A percentile compares a stretch with the other conserved stretches of the same genome.
phyloP scores from a whole-genome alignment of 2,329 filamentous ascomycete genomes.

The Ilyonectria sp. region DNA sequence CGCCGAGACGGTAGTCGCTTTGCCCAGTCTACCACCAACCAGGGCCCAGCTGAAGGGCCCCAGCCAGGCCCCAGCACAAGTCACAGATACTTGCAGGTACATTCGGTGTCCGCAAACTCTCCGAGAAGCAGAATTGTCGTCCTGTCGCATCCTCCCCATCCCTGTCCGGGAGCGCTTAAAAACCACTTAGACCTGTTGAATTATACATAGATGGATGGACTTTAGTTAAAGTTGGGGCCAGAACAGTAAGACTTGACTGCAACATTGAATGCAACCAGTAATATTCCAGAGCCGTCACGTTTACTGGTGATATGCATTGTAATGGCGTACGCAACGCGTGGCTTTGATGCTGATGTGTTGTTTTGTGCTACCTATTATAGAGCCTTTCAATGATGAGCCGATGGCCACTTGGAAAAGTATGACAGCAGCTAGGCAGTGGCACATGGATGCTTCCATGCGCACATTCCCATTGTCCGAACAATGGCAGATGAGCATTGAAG shows the following conservation, averaged over 20 bases:
- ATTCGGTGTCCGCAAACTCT: slow-evolving; percentile 35
- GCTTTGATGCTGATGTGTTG: slow-evolving; percentile 12
- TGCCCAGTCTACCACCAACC: slow-evolving; percentile 8
- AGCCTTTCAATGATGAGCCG: slow-evolving; percentile 4
- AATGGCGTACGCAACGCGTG: slow-evolving; percentile 17
- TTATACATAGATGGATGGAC: slow-evolving; percentile 6
- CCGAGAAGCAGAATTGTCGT: slow-evolving; percentile 24
- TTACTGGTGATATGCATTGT: slow-evolving; percentile 2
- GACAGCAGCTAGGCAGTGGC: slow-evolving; percentile 7
- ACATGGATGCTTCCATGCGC: slow-evolving; percentile 16
- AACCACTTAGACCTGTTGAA: not conserved
- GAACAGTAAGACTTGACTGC: slow-evolving; percentile 16
- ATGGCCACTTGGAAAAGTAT: not conserved
- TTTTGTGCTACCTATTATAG: slow-evolving; percentile 2
- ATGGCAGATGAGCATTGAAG: slow-evolving; percentile 11
- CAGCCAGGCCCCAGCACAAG: not conserved
- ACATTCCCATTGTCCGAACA: not conserved
- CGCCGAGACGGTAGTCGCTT: not conserved
- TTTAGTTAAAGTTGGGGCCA: slow-evolving; percentile 11
- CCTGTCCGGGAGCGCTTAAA: slow-evolving; percentile 4
- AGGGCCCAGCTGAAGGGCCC: slow-evolving; percentile 3
- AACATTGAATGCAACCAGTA: not conserved
- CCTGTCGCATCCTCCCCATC: slow-evolving; percentile 12
- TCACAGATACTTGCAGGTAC: slow-evolving; percentile 27
- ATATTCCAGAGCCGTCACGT: not conserved